A percentile compares a stretch with the other conserved stretches of the same genome.
Conservation (phyloP, 208 protist species). For the Leishmania gerbilli region DNA sequence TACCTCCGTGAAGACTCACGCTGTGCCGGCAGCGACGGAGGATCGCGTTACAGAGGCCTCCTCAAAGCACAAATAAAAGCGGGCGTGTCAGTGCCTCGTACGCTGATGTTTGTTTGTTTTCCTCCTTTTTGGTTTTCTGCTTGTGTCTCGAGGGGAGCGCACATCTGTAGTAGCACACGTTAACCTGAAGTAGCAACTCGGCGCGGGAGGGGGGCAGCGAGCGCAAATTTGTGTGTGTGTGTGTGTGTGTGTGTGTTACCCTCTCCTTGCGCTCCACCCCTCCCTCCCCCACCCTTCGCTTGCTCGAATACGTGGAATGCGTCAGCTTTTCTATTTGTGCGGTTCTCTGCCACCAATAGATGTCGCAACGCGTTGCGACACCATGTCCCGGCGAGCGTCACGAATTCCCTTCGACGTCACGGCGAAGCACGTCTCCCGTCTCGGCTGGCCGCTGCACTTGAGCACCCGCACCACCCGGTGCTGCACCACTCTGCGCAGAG, state of each 20-base stretch:
- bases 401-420: constrained; percentile 73
- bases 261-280: not conserved
- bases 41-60: not conserved
- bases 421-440: constrained; percentile 65
- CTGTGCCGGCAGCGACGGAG: not conserved
- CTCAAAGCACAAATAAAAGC: not conserved
- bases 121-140: not conserved
- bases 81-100: not conserved
- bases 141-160: not conserved
- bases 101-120: too few relatives aligned
- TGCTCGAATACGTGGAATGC: not conserved
- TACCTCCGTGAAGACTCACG: not conserved
- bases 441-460: constrained; percentile 39
- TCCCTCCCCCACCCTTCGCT: not conserved
- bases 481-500: constrained; percentile 27
- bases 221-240: not conserved
- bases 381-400: constrained; percentile 33
- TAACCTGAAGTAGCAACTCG: too few relatives aligned
- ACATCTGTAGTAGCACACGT: not conserved
- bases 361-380: not conserved
- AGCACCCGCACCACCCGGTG: constrained; percentile 78
- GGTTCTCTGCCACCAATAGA: too few relatives aligned
- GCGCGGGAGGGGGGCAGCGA: too few relatives aligned
- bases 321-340: not conserved
- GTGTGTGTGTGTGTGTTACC: not conserved